Percentiles rank a stretch among this genome's conserved stretches.
Evolutionary conservation across 345 rosid species (phyloP).

Genomic region (Trapa bicornis): DNA sequence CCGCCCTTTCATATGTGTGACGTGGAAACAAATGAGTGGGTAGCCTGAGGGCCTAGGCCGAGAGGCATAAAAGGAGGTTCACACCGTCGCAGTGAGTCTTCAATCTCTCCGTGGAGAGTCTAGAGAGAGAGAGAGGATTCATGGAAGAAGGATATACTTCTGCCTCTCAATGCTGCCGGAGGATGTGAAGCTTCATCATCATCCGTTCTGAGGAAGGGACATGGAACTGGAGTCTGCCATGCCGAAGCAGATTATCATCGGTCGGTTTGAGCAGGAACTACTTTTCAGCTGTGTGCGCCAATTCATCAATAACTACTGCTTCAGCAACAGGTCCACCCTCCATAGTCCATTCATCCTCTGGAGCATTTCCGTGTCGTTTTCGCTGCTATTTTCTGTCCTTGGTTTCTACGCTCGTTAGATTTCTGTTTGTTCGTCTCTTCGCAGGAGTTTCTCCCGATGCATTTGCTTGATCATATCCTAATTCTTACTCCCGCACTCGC

Average conservation of each 20-base stretch:
- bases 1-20: conserved; percentile 26
- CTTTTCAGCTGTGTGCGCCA: conserved; percentile 46
- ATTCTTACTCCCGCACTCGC: neutral
- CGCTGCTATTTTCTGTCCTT: neutral
- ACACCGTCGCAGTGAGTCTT: neutral
- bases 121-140: neutral
- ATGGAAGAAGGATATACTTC: neutral
- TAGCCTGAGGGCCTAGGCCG: conserved; percentile 4
- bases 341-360: conserved; percentile 6
- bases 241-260: conserved; percentile 79
- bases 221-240: conserved; percentile 84
- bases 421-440: neutral
- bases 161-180: neutral
- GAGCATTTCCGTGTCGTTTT: neutral
- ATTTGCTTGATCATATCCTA: neutral
- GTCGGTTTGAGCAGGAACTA: conserved; percentile 72
- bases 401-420: conserved; percentile 3
- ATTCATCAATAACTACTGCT: conserved; percentile 22
- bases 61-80: conserved; percentile 5
- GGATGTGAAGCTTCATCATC: neutral
- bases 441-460: too few relatives aligned
- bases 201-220: conserved; percentile 20
- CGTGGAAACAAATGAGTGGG: conserved; percentile 42
- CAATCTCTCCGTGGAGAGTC: too few relatives aligned
- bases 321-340: conserved; percentile 26